Percentiles rank a stretch among this genome's conserved stretches.
These are phyloP conservation scores for Aspergillus sclerotiicarbonarius DNA, from an alignment of 495 filamentous ascomycete species.

Conservation along the genomic window DNA sequence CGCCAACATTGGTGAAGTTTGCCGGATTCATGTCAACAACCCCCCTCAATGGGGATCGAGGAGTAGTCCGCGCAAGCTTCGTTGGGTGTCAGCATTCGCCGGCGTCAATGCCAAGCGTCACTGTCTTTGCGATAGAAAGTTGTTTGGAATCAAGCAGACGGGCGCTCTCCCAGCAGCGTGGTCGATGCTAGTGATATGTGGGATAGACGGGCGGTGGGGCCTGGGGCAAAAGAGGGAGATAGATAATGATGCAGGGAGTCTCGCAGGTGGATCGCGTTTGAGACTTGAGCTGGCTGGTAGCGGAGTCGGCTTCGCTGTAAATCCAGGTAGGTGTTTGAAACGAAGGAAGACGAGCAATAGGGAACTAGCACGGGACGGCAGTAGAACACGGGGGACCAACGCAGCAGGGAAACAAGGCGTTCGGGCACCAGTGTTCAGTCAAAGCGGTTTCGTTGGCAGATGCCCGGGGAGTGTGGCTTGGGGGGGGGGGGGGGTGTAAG, in stretches of 20 bases:
- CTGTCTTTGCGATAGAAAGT: background rate
- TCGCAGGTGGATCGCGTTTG: background rate
- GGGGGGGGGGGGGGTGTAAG: conserved; percentile 6
- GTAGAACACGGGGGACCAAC: conserved; percentile 26
- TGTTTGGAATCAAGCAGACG: background rate
- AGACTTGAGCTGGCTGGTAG: background rate
- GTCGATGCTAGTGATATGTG: background rate
- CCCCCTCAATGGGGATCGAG: conserved; percentile 46
- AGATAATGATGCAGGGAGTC: too few species aligned
- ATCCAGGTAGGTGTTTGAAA: background rate
- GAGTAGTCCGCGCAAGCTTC: conserved; percentile 37
- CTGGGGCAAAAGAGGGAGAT: background rate
- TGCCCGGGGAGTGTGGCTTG: conserved; percentile 32
- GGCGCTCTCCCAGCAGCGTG: background rate
- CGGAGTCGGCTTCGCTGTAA: background rate
- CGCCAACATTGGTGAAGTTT: conserved; percentile 45
- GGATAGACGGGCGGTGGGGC: background rate
- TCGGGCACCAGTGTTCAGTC: conserved; percentile 42
- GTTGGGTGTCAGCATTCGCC: conserved; percentile 45
- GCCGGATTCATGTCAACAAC: conserved; percentile 51
- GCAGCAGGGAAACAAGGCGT: conserved; percentile 39
- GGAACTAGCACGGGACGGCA: background rate
- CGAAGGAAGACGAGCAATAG: background rate
- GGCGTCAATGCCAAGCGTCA: conserved; percentile 16
- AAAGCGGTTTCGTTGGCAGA: conserved; percentile 32